phyloP scores from a whole-genome alignment of 257 asterid genomes.

The Verbena officinalis region DNA sequence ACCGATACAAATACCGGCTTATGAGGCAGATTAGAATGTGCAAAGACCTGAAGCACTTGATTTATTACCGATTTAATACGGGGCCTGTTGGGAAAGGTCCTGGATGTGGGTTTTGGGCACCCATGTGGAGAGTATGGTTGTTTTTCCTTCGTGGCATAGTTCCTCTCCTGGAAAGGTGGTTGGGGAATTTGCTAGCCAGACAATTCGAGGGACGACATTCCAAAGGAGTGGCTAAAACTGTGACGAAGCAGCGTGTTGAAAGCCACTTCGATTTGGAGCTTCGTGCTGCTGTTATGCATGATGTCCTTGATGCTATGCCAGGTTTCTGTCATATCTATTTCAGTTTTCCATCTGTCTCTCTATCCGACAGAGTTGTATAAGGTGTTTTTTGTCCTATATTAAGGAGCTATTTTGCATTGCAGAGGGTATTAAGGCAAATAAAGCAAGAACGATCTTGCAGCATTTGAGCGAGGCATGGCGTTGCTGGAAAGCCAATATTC shows the following conservation, averaged over 20 bases:
- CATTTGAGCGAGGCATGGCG: conserved; percentile 99
- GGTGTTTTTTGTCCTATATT: background rate
- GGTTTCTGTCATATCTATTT: conserved; percentile 35
- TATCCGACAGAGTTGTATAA: background rate
- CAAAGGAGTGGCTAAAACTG: conserved; percentile 99
- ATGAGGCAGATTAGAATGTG: conserved; percentile 99
- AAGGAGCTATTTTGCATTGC: conserved; percentile 27
- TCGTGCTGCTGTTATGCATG: conserved; percentile 99
- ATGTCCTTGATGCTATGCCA: conserved; percentile 99
- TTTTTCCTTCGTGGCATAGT: conserved; percentile 98
- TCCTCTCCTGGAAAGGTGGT: conserved; percentile 97
- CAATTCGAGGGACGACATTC: conserved; percentile 99
- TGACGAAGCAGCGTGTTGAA: conserved; percentile 99
- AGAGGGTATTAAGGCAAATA: conserved; percentile 98
- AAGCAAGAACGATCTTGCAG: conserved; percentile 97
- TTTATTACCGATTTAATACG: conserved; percentile 93
- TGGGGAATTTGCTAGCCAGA: conserved; percentile 93
- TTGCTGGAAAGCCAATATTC: conserved; percentile 99
- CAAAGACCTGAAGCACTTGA: conserved; percentile 96
- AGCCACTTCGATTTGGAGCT: conserved; percentile 99
- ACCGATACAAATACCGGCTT: conserved; percentile 94
- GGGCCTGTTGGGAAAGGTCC: conserved; percentile 99
- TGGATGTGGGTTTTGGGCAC: conserved; percentile 99
- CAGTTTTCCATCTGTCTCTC: background rate
- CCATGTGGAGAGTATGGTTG: conserved; percentile 99